A percentile compares a stretch with the other conserved stretches of the same genome.
These are phyloP conservation scores for Phyllosticta citribraziliensis DNA, from an alignment of 2,329 filamentous ascomycete genomes.

Conservation along the genomic window DNA sequence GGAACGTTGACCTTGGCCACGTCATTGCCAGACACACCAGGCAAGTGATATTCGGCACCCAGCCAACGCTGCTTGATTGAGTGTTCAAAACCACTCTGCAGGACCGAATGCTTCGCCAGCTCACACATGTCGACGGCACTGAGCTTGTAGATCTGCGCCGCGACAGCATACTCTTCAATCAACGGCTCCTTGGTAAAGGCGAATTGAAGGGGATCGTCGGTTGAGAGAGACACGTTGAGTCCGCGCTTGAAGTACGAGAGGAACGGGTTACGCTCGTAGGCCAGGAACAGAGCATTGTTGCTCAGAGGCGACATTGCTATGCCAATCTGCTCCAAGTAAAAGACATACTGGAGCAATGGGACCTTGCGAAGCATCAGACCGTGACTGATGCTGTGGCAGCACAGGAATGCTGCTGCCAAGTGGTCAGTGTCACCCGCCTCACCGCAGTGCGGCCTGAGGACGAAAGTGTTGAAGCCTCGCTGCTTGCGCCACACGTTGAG, in stretches of 20 bases:
- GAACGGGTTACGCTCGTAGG: constrained; percentile 95
- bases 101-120: constrained; percentile 88
- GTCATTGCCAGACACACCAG: constrained; percentile 75
- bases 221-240: constrained; percentile 90
- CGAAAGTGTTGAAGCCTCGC: constrained; percentile 91
- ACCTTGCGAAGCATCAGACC: constrained; percentile 88
- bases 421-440: constrained; percentile 97
- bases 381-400: constrained; percentile 95
- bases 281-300: constrained; percentile 93
- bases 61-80: constrained; percentile 88
- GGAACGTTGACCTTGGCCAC: constrained; percentile 97
- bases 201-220: constrained; percentile 94
- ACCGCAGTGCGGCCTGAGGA: constrained; percentile 86
- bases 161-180: constrained; percentile 96
- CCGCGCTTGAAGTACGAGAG: constrained; percentile 91
- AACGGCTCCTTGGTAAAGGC: constrained; percentile 97
- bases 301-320: constrained; percentile 99
- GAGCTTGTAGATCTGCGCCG: constrained; percentile 96
- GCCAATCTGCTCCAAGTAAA: constrained; percentile 95
- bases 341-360: constrained; percentile 88
- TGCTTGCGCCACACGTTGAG: constrained; percentile 86
- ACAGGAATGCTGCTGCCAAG: constrained; percentile 79
- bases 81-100: constrained; percentile 87
- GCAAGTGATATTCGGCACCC: constrained; percentile 64
- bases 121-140: constrained; percentile 98